Evolutionary conservation across 306 rosid genomes (phyloP).

Genomic region (Fragaria iinumae): DNA sequence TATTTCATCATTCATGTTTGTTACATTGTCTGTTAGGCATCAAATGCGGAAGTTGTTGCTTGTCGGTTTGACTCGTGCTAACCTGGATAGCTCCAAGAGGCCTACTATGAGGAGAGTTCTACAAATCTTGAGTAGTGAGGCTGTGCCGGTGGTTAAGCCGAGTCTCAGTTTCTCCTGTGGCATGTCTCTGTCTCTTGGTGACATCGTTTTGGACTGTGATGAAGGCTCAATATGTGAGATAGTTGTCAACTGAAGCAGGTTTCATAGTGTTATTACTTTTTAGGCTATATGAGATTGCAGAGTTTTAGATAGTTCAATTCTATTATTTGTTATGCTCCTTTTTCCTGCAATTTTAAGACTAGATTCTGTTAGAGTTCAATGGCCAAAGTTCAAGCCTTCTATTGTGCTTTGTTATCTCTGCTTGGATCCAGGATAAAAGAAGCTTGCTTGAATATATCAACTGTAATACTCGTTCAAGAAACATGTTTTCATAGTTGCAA

Average conservation of each 20-base stretch:
- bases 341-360: constrained; percentile 18
- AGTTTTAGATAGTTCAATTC: constrained; percentile 24
- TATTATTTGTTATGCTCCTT: constrained; percentile 17
- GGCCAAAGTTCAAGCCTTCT: constrained; percentile 53
- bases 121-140: constrained; percentile 47
- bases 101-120: constrained; percentile 54
- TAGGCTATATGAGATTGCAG: neutral
- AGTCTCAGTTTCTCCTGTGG: constrained; percentile 47
- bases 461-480: constrained; percentile 9
- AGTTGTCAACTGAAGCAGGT: constrained; percentile 21
- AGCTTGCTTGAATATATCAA: constrained; percentile 20
- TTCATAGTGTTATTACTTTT: neutral
- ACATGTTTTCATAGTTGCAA: neutral
- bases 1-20: no score
- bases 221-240: constrained; percentile 36
- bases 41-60: constrained; percentile 52
- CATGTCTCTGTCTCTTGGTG: constrained; percentile 48
- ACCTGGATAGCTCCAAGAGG: constrained; percentile 45
- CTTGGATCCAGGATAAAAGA: constrained; percentile 21
- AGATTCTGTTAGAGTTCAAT: constrained; percentile 30
- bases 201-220: constrained; percentile 61
- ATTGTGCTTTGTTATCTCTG: constrained; percentile 45
- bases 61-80: constrained; percentile 50
- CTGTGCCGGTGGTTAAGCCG: constrained; percentile 45
- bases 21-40: constrained; percentile 27